A percentile compares a stretch with the other conserved stretches of the same genome.
Conservation (phyloP, 108 stramenopile species). For the Bacterosira constricta region DNA sequence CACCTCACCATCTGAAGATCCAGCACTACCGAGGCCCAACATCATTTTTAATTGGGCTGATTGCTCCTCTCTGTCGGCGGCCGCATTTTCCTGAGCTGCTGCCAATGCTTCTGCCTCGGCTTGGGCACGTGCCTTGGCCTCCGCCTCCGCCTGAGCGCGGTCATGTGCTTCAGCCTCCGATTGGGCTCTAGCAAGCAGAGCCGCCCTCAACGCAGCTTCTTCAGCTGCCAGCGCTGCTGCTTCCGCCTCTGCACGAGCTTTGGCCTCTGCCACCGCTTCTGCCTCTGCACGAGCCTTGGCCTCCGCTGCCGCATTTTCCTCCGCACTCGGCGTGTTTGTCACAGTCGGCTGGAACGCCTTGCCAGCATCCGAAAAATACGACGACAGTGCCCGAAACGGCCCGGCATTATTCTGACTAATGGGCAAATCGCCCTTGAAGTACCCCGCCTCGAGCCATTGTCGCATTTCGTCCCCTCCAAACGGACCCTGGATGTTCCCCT, state of each 20-base stretch:
- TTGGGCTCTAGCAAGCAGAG: no score
- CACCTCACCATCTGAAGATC: conserved; percentile 12
- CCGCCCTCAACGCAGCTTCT: no score
- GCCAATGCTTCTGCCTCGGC: conserved; percentile 36
- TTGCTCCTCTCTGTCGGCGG: conserved; percentile 30
- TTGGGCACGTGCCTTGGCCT: conserved; percentile 19
- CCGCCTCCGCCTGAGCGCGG: conserved; percentile 32
- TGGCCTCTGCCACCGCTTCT: conserved; percentile 3
- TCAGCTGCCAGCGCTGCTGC: conserved; percentile 28
- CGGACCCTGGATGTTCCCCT: conserved; percentile 94
- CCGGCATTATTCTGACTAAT: conserved; percentile 80
- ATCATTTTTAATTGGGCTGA: conserved; percentile 86
- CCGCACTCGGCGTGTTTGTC: background rate
- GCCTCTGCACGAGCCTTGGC: conserved; percentile 5
- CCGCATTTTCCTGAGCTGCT: conserved; percentile 30
- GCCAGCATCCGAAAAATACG: conserved; percentile 73
- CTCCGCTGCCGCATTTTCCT: conserved; percentile 5
- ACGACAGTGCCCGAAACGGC: conserved; percentile 71
- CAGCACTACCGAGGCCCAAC: conserved; percentile 75
- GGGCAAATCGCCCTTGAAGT: conserved; percentile 94
- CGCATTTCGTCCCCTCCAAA: conserved; percentile 95
- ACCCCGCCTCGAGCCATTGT: conserved; percentile 97
- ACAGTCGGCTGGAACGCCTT: conserved; percentile 63
- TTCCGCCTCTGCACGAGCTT: conserved; percentile 36
- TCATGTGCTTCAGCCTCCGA: conserved; percentile 13